Evolutionary conservation across 2,329 filamentous ascomycete genomes (phyloP).

Genomic region (Colletotrichum kahawae): DNA sequence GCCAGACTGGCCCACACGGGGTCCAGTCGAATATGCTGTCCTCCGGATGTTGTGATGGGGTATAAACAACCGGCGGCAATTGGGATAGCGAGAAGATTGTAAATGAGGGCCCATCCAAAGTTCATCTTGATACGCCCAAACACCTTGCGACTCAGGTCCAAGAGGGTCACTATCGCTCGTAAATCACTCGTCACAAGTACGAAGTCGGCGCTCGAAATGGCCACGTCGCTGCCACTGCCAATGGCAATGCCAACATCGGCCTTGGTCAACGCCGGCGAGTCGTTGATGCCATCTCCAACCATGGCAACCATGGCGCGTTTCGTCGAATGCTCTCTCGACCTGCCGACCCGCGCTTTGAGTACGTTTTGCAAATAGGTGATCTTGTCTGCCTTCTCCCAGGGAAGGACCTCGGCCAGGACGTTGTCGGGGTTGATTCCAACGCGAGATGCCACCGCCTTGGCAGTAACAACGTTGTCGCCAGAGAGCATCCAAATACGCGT

Average conservation of each 20-base stretch:
- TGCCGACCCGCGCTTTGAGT: conserved; percentile 39
- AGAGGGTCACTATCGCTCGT: conserved; percentile 71
- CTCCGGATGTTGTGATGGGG: conserved; percentile 49
- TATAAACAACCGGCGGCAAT: conserved; percentile 83
- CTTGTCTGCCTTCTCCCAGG: conserved; percentile 79
- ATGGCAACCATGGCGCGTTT: conserved; percentile 71
- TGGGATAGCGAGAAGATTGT: conserved; percentile 80
- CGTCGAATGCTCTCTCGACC: conserved; percentile 26
- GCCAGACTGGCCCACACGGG: conserved; percentile 89
- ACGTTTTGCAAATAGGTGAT: conserved; percentile 67
- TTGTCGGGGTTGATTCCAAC: conserved; percentile 76
- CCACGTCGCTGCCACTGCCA: conserved; percentile 82
- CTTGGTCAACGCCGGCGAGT: conserved; percentile 79
- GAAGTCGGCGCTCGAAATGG: conserved; percentile 81
- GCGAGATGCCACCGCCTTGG: conserved; percentile 75
- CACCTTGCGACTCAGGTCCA: conserved; percentile 73
- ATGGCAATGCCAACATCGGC: conserved; percentile 87
- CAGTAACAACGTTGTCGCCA: conserved; percentile 88
- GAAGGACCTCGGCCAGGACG: conserved; percentile 86
- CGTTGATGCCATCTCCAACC: conserved; percentile 90
- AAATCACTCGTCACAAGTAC: conserved; percentile 79
- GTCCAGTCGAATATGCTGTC: conserved; percentile 67
- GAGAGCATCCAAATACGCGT: conserved; percentile 91
- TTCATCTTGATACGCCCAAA: conserved; percentile 84
- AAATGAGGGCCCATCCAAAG: conserved; percentile 84